phyloP scores from a whole-genome alignment of 208 protist genomes.

The Trypanosomatidae sp. region DNA sequence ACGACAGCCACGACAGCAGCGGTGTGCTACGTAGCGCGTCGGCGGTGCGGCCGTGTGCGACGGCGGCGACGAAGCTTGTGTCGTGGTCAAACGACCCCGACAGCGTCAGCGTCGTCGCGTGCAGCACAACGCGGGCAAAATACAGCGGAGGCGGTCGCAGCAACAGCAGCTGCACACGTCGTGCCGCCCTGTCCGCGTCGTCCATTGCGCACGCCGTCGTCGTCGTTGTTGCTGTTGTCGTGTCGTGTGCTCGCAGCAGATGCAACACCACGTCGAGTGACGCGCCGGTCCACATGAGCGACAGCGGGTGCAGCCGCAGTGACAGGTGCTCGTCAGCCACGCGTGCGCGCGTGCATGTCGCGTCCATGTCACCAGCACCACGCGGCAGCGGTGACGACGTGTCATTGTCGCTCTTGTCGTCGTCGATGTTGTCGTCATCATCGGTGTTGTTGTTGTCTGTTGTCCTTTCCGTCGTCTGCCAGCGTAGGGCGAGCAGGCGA shows the following conservation, averaged over 20 bases:
- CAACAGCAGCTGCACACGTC: conserved; percentile 4
- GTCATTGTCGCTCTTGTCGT: too few relatives aligned
- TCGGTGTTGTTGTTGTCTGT: too few relatives aligned
- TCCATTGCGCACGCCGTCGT: too few relatives aligned
- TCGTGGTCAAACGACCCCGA: conserved; percentile 43
- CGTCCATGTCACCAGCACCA: background rate
- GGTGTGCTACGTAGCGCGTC: conserved; percentile 17
- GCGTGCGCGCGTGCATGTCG: background rate
- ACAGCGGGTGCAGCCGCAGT: conserved; percentile 37
- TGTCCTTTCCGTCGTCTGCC: background rate
- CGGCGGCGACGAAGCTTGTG: conserved; percentile 8
- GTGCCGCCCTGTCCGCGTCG: background rate
- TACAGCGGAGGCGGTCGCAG: conserved; percentile 21
- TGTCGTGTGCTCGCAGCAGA: too few relatives aligned
- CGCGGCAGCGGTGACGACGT: background rate
- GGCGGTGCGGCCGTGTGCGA: conserved; percentile 7
- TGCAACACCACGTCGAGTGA: conserved; percentile 10
- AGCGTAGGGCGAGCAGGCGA: background rate
- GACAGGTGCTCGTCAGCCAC: conserved; percentile 16
- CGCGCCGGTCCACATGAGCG: conserved; percentile 21
- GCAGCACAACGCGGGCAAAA: conserved; percentile 36
- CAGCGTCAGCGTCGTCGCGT: conserved; percentile 26
- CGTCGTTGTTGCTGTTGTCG: too few relatives aligned
- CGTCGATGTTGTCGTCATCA: too few relatives aligned
- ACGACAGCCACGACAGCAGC: conserved; percentile 17